Base-by-base conservation (phyloP, 1,284 basidiomycete genomes). In the Blastosporella zonata region DNA sequence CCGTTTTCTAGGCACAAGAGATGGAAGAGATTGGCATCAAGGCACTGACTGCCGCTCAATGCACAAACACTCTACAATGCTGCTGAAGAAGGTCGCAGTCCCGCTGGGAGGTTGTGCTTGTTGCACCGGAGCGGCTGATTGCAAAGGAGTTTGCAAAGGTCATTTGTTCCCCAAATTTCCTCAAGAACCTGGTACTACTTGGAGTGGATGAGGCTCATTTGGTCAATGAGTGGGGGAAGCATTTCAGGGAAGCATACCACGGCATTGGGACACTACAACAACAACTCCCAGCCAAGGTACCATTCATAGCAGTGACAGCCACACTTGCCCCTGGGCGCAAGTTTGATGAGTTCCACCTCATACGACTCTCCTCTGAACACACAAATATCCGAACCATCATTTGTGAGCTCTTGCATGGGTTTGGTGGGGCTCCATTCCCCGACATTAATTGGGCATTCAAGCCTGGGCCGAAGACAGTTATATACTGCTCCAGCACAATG, bases 161-260 rank as follows among this genome's bases (percentile, higher is more conserved):
- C 10, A 4, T 61, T n/a, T 38, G 49, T 6, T 22, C 58, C 38
- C 39, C 44, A 7, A 28, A 10, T 9, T 59, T 59, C 31, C 52
- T 39, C n/a, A 21, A 46, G 10, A 61, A 58, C 33, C 49, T 61
- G 23, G 43, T 54, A 22, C 43, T 59, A 8, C 48, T 59, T 9
- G 59, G 58, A 1, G 55, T 61, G 21, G 54, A 61, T 40, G 54
- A 61, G 42, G 56, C 49, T 1, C 59, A 61, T 47, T 45, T 59
- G 3, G 41, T 61, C n/a, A 50, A 53, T 25, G 55, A 54, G 15
- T 59, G 56, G 59, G 51, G 56, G 9, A 23, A 44, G 21, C 55
- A 56, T 8, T 61, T 61, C 44, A 49, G 54, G 3, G 8, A 40
- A n/a, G 57, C 56, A 2, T 60, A 60, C 28, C 45, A 45, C 17